Base-by-base conservation (phyloP, 2,329 filamentous ascomycete species). In the Tolypocladium inflatum region DNA sequence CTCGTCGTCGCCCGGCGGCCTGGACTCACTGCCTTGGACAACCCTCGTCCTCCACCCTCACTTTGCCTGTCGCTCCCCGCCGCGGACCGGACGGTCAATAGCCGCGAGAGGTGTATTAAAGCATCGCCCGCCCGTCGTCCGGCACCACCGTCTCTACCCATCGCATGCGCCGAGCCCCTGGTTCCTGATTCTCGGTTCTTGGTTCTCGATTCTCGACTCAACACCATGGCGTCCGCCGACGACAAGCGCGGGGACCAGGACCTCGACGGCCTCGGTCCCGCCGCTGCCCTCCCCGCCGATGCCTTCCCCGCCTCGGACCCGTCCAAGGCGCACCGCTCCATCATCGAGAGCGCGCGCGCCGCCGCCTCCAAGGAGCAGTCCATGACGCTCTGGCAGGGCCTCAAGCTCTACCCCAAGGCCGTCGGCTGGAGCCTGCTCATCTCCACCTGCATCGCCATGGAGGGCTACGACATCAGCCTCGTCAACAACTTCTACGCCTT, bases 401-500 rank as follows among this genome's bases (percentile, higher is more conserved):
- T 96, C 71, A 84, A 79, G 68, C 79, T 94, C 33, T 96, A 96
- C 69, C 91, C 90, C 59, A 93, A 95, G 76, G 91, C 91, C 26
- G 86, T 95, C 58, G 81, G 77, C 26, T 96, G 90, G 90, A 90
- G 86, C 65, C 67, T 96, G 55, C 77, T 95, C 59, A 92, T 96
- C 71, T 93, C 88, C n/a, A 93, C 90, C 0, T 92, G 89, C 70
- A 94, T 96, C 67, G 85, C 84, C 66, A 96, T 96, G 91, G 91
- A 96, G 72, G 91, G 90, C 39, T 95, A 92, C 75, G 90, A 96
- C 68, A 79, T 94, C 59, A 86, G 84, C 66, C 77, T 95, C 56
- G 84, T 94, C 66, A 90, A 87, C 76, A 92, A 92, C 73, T 91
- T 94, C 68, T 92, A 81, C 61, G 81, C 80, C 43, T 81, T 83